Conservation (phyloP, 352 stramenopile genomes). For the Pythium brachiatum region DNA sequence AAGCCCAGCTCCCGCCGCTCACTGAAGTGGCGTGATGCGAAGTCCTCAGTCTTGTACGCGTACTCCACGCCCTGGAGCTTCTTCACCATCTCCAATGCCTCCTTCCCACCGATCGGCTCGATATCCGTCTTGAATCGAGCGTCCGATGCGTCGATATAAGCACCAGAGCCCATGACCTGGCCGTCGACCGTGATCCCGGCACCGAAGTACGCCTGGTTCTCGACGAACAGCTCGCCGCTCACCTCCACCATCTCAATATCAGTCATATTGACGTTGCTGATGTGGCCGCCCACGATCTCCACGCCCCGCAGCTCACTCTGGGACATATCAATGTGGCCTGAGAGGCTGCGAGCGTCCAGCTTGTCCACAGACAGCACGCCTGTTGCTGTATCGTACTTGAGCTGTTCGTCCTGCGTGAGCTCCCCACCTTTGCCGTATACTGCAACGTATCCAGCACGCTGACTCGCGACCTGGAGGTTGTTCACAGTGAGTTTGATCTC, state of each 20-base stretch:
- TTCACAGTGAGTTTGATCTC: slow-evolving; percentile 66
- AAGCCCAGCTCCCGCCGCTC: slow-evolving; percentile 73
- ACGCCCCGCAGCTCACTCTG: slow-evolving; percentile 65
- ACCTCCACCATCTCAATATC: slow-evolving; percentile 70
- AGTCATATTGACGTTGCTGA: slow-evolving; percentile 78
- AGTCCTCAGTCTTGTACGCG: slow-evolving; percentile 38
- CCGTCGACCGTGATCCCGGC: slow-evolving; percentile 83
- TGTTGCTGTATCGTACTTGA: slow-evolving; percentile 59
- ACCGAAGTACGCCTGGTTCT: slow-evolving; percentile 81
- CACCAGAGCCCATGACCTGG: slow-evolving; percentile 87
- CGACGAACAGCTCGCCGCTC: slow-evolving; percentile 77
- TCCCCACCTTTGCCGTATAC: slow-evolving; percentile 72
- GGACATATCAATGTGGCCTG: slow-evolving; percentile 77
- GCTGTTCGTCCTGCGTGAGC: slow-evolving; percentile 49
- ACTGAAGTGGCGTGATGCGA: slow-evolving; percentile 44
- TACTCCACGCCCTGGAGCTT: slow-evolving; percentile 71
- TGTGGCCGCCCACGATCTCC: slow-evolving; percentile 72
- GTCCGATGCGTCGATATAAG: slow-evolving; percentile 91
- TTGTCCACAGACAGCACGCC: slow-evolving; percentile 39
- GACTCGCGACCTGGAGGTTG: slow-evolving; percentile 56
- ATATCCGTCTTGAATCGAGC: slow-evolving; percentile 84
- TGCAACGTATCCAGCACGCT: slow-evolving; percentile 52
- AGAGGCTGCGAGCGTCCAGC: slow-evolving; percentile 45
- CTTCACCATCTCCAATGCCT: slow-evolving; percentile 6
- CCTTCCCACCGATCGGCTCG: slow-evolving; percentile 37